These are phyloP conservation scores for Cryptococcus wingfieldii DNA, from an alignment of 1,284 basidiomycete species.

Conservation along the genomic window DNA sequence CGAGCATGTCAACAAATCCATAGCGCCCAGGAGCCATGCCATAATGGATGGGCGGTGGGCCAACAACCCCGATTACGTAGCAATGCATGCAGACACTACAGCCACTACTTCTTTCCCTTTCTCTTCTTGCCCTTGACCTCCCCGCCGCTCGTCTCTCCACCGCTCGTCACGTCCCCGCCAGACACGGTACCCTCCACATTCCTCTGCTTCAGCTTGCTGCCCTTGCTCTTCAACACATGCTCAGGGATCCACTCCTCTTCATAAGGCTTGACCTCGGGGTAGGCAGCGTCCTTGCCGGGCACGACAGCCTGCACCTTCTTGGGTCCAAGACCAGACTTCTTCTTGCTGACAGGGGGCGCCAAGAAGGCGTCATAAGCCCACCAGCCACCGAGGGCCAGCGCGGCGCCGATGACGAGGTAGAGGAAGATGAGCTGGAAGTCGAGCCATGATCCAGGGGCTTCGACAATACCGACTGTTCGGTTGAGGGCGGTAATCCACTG, in stretches of 20 bases:
- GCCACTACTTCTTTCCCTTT: conserved; percentile 30
- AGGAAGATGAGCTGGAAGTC: conserved; percentile 74
- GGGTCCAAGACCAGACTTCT: conserved; percentile 22
- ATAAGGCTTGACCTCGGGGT: conserved; percentile 66
- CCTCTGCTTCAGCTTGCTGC: conserved; percentile 52
- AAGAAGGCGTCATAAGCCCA: conserved; percentile 64
- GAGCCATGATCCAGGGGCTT: conserved; percentile 71
- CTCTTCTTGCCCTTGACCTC: conserved; percentile 33
- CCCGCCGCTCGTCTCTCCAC: conserved; percentile 38
- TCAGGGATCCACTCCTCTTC: conserved; percentile 91
- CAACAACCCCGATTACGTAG: too few relatives aligned
- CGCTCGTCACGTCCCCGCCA: conserved; percentile 37
- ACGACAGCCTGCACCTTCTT: conserved; percentile 48
- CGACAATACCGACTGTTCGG: conserved; percentile 73
- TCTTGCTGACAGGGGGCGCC: conserved; percentile 50
- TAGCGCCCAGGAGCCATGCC: not conserved
- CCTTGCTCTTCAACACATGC: conserved; percentile 64
- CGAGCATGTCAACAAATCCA: not conserved
- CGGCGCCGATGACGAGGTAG: conserved; percentile 65
- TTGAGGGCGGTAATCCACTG: conserved; percentile 70
- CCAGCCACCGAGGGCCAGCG: conserved; percentile 65
- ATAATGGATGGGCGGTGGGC: too few relatives aligned
- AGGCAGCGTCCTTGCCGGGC: conserved; percentile 58
- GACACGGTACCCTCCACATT: conserved; percentile 46
- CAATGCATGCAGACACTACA: not conserved